Evolutionary conservation across 768 basidiomycete genomes (phyloP), one percentile per base, ranked within the genome.

Genomic region (Phlebiopsis gigantea): DNA sequence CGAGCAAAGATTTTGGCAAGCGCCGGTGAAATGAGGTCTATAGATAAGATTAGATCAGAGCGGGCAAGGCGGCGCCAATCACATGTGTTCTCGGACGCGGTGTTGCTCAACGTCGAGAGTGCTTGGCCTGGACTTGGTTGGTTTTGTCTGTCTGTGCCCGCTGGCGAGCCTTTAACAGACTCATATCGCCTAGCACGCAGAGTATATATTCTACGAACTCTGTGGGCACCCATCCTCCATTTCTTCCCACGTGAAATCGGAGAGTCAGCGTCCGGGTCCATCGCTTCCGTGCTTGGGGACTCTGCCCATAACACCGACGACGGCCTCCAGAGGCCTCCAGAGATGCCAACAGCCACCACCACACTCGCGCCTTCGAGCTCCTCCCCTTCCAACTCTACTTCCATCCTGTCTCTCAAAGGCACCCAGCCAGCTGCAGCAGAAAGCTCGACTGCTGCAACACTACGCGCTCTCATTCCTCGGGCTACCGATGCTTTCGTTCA

Each of bases 401-500:
- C 53, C 46, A 41, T 49, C n/a, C 34, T 59, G 30, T 41, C 52
- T 12, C 41, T 55, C 26, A 59, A 59, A 29, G 24, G 41, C 15
- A 14, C 44, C 17, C 22, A 43, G 39, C 46, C 46, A 4, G 39
- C 15, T 10, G 2, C 17, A 7, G 15, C 44, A 39, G 28, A 53
- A 26, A 25, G 54, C 31, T 65, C 75, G 10, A 70, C 77, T 0
- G 69, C 72, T 6, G 75, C 79, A 5, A 82, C 84, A 4, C 72
- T 93, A 29, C 81, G 85, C 42, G 81, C 86, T 9, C 75, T 93
- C 48, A 91, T 93, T 71, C 77, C 80, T 65, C 84, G 87, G 54
- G 90, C 91, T 24, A 84, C 87, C 43, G 79, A 83, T 45, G 88
- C 90, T 0, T 93, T 93, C 65, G 78, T 93, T 39, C 83, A 83